A percentile compares a stretch with the other conserved stretches of the same genome.
Evolutionary conservation across 768 basidiomycete genomes (phyloP).

Genomic region (Mrakia gelida): DNA sequence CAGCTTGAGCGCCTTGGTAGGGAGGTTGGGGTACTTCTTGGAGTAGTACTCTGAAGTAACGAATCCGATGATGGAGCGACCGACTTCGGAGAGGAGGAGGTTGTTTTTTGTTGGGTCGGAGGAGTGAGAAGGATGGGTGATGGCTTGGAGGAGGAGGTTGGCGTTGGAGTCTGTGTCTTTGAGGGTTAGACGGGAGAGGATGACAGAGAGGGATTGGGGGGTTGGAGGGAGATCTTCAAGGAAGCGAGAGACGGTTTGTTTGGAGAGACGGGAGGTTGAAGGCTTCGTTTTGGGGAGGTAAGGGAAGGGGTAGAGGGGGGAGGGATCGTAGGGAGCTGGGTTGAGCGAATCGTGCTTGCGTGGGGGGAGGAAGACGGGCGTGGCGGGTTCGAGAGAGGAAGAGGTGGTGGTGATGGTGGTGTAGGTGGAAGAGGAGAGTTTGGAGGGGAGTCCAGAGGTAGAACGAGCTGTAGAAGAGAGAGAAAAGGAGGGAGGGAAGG

Average conservation of each 20-base stretch:
- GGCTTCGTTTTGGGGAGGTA: neutral
- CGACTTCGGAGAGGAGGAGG: conserved; percentile 9
- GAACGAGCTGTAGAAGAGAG: neutral
- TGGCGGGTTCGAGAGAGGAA: too few species aligned
- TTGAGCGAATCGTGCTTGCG: too few species aligned
- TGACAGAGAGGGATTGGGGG: neutral
- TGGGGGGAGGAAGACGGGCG: too few species aligned
- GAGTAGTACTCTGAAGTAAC: conserved; percentile 14
- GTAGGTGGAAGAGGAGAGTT: too few species aligned
- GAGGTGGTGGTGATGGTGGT: too few species aligned
- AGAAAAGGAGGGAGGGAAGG: neutral
- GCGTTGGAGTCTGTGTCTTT: neutral
- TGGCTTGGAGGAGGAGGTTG: neutral
- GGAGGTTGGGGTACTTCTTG: conserved; percentile 24
- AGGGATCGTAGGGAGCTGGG: neutral
- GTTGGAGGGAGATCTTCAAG: neutral
- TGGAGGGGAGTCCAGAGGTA: neutral
- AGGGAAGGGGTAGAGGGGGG: neutral
- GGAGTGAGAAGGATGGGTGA: conserved; percentile 23
- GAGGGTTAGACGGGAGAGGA: conserved; percentile 1
- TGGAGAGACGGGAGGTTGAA: neutral
- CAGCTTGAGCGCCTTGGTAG: conserved; percentile 2
- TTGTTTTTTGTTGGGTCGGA: neutral
- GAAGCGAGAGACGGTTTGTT: neutral
- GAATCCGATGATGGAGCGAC: conserved; percentile 11